Evolutionary conservation across 805 yeast genomes (phyloP).

Genomic region (Lachancea nothofagi): DNA sequence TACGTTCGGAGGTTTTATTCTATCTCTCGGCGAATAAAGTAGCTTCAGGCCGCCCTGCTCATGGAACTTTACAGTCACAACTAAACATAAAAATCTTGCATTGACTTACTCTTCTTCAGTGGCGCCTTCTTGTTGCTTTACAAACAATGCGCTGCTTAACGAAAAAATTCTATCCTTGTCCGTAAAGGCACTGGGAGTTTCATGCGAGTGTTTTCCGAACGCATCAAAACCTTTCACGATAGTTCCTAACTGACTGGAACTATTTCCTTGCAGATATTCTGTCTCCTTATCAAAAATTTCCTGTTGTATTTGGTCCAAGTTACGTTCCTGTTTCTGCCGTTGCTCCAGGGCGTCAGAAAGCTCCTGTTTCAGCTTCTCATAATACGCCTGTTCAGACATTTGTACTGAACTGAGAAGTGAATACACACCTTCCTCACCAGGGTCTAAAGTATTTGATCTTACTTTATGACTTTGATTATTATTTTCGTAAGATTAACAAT

Average conservation of each 20-base stretch:
- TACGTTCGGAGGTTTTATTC: no score
- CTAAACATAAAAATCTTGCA: no score
- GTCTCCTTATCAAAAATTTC: slow-evolving; percentile 73
- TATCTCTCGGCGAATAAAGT: no score
- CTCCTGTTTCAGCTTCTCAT: slow-evolving; percentile 60
- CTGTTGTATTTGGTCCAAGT: slow-evolving; percentile 63
- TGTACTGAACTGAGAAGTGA: not conserved
- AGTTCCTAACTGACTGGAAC: slow-evolving; percentile 43
- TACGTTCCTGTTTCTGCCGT: slow-evolving; percentile 61
- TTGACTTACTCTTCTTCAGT: slow-evolving; percentile 7
- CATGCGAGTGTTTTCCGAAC: slow-evolving; percentile 47
- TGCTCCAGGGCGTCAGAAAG: slow-evolving; percentile 57
- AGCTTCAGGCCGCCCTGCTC: no score
- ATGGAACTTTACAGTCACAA: no score
- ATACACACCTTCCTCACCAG: not conserved
- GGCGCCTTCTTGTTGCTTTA: slow-evolving; percentile 42
- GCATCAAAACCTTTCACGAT: slow-evolving; percentile 89
- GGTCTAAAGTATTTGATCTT: no score
- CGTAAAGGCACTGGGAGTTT: slow-evolving; percentile 35
- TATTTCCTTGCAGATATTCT: slow-evolving; percentile 50
- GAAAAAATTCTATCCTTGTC: slow-evolving; percentile 82
- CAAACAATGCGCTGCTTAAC: slow-evolving; percentile 63
- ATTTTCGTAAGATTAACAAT: not conserved
- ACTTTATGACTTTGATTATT: no score
- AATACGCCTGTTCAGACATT: slow-evolving; percentile 36